phyloP scores from a whole-genome alignment of 192 early-diverging fungal species.

The Coemansia sp. region DNA sequence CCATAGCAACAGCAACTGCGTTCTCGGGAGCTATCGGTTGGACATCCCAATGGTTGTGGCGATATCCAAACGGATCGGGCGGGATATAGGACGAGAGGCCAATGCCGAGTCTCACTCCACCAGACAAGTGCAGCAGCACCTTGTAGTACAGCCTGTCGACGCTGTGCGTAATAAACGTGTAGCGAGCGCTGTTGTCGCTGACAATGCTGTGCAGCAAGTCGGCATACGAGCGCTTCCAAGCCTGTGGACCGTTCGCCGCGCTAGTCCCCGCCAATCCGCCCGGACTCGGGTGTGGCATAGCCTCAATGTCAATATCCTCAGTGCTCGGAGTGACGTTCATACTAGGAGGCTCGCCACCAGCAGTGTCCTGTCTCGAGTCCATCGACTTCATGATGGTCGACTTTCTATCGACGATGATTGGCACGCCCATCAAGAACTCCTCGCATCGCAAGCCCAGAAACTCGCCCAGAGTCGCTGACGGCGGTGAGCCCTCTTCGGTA shows the following conservation, averaged over 20 bases:
- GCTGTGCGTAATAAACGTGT: conserved; percentile 48
- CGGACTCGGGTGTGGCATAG: conserved; percentile 3
- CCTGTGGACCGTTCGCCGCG: conserved; percentile 15
- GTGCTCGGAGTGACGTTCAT: conserved; percentile 11
- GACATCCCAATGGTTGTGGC: conserved; percentile 57
- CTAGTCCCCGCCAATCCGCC: neutral
- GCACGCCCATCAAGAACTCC: conserved; percentile 58
- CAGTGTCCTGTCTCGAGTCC: conserved; percentile 15
- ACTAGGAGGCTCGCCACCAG: neutral
- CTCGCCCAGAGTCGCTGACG: conserved; percentile 42
- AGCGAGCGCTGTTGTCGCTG: conserved; percentile 39
- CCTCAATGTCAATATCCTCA: conserved; percentile 12
- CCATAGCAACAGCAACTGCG: conserved; percentile 10
- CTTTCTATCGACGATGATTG: conserved; percentile 48
- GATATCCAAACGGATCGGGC: conserved; percentile 34
- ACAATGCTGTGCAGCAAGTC: conserved; percentile 40
- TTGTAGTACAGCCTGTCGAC: conserved; percentile 46
- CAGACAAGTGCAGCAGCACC: conserved; percentile 48
- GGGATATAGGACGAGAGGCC: conserved; percentile 52
- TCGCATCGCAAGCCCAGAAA: conserved; percentile 51
- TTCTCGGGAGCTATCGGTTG: conserved; percentile 54
- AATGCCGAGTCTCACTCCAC: conserved; percentile 56
- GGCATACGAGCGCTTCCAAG: conserved; percentile 29
- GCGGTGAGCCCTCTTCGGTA: conserved; percentile 32
- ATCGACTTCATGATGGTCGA: conserved; percentile 37